A percentile compares a stretch with the other conserved stretches of the same genome.
Evolutionary conservation across 1,284 basidiomycete species (phyloP).

Genomic region (Irpex rosettiformis): DNA sequence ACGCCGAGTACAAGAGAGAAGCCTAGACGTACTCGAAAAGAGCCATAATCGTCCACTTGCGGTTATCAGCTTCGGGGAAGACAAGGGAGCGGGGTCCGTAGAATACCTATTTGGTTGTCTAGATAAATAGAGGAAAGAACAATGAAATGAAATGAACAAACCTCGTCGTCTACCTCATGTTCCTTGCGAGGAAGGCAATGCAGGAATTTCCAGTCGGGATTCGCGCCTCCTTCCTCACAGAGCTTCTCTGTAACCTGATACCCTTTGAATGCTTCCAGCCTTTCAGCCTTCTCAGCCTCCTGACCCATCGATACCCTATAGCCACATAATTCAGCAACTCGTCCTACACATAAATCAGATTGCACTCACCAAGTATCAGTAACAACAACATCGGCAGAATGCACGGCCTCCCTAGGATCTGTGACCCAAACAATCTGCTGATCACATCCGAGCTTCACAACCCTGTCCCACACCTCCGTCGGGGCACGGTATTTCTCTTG

Average conservation of each 20-base stretch:
- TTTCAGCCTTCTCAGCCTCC: conserved; percentile 90
- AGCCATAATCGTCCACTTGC: conserved; percentile 95
- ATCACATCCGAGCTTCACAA: conserved; percentile 67
- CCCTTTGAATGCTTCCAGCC: conserved; percentile 84
- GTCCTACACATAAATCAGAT: background rate
- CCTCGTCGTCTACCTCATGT: conserved; percentile 94
- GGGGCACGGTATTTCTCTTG: conserved; percentile 72
- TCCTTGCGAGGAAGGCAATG: conserved; percentile 94
- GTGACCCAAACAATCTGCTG: conserved; percentile 72
- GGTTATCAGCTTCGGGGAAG: conserved; percentile 78
- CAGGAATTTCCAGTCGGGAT: conserved; percentile 91
- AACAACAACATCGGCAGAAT: conserved; percentile 89
- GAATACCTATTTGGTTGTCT: conserved; percentile 49
- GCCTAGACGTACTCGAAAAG: conserved; percentile 51
- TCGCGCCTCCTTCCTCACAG: conserved; percentile 77
- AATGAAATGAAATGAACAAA: conserved; percentile 27
- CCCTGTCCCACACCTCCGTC: conserved; percentile 74
- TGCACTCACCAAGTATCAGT: conserved; percentile 87
- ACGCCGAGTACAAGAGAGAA: background rate
- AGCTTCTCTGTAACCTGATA: conserved; percentile 93
- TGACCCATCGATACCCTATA: conserved; percentile 97
- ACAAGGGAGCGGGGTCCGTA: conserved; percentile 75
- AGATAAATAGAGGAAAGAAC: background rate
- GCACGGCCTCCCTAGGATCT: conserved; percentile 84
- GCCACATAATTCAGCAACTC: background rate